Evolutionary conservation across 1,284 basidiomycete genomes (phyloP), one percentile per base, ranked within the genome.

Genomic region (Cerioporus squamosus): DNA sequence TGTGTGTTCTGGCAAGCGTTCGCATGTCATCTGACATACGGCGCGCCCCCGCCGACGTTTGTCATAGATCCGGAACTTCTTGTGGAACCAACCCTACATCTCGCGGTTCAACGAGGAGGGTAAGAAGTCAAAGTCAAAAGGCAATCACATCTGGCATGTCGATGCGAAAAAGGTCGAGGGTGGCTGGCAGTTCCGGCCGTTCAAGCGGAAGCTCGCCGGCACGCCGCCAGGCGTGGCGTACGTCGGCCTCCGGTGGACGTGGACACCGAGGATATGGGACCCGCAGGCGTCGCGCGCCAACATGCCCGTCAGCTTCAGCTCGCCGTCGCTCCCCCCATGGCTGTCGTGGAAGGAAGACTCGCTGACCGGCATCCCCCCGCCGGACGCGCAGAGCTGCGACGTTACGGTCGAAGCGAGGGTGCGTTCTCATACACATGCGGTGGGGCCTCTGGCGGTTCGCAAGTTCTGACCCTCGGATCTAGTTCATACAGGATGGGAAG

Each of bases 91-190:
- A 66, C 90, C 91, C 23, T 91, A 92, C 70, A 99, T 99, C 70
- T 91, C 96, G 45, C 91, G 97, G 26, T 99, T 97, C 83, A 99
- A 99, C 74, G 95, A 98, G 70, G 97, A 99, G 74, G 97, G 95
- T 36, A 98, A 98, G 76, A 99, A 99, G 78, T 94, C 96, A 33
- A 99, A 99, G 78, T 97, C 95, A 53, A 98, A 98, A 80, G 97
- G 97, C 52, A 99, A 99, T 75, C 97, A 99, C 72, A 97, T 99
- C 65, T 99, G 97, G 97, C 97, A 96, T 71, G 91, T 99, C 50
- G 95, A 98, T 68, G 97, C 95, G 18, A 94, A 90, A 77, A 98
- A 95, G 70, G 70, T 76, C 9, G 73, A 79, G 10, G 90, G 93
- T 38, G 88, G 89, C 38, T 99, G 97, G 95, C 83, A 88, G 51